Evolutionary conservation across 768 basidiomycete genomes (phyloP), one percentile per base, ranked within the genome.

Genomic region (Sporobolomyces phaffii): DNA sequence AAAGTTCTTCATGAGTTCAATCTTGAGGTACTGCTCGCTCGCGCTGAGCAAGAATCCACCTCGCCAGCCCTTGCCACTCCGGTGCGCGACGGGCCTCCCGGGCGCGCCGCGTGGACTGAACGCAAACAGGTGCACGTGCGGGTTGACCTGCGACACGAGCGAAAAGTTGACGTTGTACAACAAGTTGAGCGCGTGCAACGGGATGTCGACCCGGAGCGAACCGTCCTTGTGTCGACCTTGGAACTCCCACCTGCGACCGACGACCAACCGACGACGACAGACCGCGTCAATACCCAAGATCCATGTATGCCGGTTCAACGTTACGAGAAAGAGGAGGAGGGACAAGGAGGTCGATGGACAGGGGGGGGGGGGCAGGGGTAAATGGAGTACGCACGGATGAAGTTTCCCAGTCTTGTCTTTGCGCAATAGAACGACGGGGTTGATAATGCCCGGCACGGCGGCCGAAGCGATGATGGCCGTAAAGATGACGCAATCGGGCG

Each of bases 1-100:
- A 82, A 94, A 93, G 75, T 97, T 96, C 81, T 97, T 98, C 6
- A 91, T 89, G 17, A 99, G 80, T 76, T 98, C 94, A 47, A 96
- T 84, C 77, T 97, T 97, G 33, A 72, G 50, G 43, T 69, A 74
- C 64, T 72, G 72, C 57, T 74, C 73, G 2, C 68, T 71, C 1
- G 75, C 75, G 7, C 60, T 60, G 11, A 76, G 52, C 22, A 72
- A 56, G 63, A 70, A 76, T 15, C 73, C 75, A 22, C 74, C 96
- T 75, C 94, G 81, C 96, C 94, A 98, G 2, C 93, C 91, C 84
- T 90, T 94, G 44, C 90, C 91, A 77, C 89, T 91, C 14, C 91
- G 83, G 77, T 96, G 92, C 7, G 91, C 90, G 0, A 98, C 94
- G 0, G 96, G 96, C 73, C 87, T 88, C 38, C 93, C 93, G 13